phyloP scores from a whole-genome alignment of 2,329 filamentous ascomycete genomes.

The Exserohilum rostratum region DNA sequence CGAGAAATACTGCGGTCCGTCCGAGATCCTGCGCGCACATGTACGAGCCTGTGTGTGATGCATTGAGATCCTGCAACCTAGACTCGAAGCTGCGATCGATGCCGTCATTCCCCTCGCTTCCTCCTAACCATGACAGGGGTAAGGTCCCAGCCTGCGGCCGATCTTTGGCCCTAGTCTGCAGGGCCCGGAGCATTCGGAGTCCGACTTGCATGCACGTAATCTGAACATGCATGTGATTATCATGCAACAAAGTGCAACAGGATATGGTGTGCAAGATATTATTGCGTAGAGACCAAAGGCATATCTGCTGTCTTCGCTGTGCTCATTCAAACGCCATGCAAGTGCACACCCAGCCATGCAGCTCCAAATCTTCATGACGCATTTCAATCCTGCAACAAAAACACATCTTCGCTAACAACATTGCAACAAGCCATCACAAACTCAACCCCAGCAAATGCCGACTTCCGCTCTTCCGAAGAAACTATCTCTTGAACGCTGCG shows the following conservation, averaged over 20 bases:
- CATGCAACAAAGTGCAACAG: background rate
- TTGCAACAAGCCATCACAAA: background rate
- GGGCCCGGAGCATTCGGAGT: conserved; percentile 4
- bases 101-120: conserved; percentile 32
- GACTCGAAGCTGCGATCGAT: conserved; percentile 35
- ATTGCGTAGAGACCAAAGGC: background rate
- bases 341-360: too few relatives aligned
- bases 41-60: background rate
- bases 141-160: background rate
- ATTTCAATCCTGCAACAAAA: conserved; percentile 5
- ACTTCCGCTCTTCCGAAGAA: conserved; percentile 24
- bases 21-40: background rate
- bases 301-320: background rate
- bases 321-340: conserved; percentile 7
- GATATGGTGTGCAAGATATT: background rate
- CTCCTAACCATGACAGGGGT: conserved; percentile 3
- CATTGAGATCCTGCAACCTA: conserved; percentile 25
- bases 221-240: background rate
- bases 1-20: background rate
- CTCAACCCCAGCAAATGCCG: conserved; percentile 15
- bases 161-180: background rate
- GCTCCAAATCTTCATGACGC: background rate
- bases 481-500: conserved; percentile 39
- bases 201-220: background rate
- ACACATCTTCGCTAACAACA: conserved; percentile 4